phyloP scores from a whole-genome alignment of 2,329 filamentous ascomycete species.

The Alternaria postmessia region DNA sequence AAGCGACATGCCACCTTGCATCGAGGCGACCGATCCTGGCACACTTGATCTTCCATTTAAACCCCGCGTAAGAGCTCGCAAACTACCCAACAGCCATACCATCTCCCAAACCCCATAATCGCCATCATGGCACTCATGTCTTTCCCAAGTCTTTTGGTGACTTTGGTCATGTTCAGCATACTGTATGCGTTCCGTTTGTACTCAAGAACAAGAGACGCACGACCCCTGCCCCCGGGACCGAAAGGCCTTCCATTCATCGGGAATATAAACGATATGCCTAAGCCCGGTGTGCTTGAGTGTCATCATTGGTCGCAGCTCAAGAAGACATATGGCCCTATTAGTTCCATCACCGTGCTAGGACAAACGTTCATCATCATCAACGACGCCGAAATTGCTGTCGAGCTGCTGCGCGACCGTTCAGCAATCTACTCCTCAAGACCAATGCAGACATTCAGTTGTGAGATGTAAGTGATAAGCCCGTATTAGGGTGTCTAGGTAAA shows the following conservation, averaged over 20 bases:
- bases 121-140: neutral
- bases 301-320: constrained; percentile 56
- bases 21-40: neutral
- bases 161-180: neutral
- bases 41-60: neutral
- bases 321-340: constrained; percentile 40
- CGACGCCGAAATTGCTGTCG: constrained; percentile 31
- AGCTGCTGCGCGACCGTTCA: constrained; percentile 35
- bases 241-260: constrained; percentile 58
- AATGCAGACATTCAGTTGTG: constrained; percentile 24
- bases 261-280: constrained; percentile 60
- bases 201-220: neutral
- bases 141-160: neutral
- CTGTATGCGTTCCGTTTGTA: neutral
- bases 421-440: constrained; percentile 35
- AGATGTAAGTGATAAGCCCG: constrained; percentile 22
- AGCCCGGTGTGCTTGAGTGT: constrained; percentile 47
- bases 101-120: no score
- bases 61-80: neutral
- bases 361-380: constrained; percentile 37
- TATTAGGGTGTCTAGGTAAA: no score
- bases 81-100: no score
- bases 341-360: constrained; percentile 35
- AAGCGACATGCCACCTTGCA: neutral
- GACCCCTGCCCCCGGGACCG: constrained; percentile 59